These are phyloP conservation scores for Camellia japonica DNA, from an alignment of 148 eudicot species.

Conservation along the genomic window DNA sequence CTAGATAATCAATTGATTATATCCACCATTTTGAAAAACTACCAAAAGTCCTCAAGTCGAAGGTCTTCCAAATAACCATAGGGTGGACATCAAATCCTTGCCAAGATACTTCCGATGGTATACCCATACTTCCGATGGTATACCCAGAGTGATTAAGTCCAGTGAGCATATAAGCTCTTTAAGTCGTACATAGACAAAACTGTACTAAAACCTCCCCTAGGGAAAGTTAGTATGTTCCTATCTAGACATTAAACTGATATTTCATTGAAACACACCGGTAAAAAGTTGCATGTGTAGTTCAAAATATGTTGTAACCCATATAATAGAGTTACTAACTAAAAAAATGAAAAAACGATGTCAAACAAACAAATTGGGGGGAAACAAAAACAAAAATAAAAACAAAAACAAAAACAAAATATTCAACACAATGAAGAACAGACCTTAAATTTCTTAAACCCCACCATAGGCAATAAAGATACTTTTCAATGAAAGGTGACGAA, in stretches of 20 bases:
- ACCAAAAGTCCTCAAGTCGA: background rate
- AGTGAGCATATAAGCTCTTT: background rate
- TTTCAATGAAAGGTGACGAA: slow-evolving; percentile 48
- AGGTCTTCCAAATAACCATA: background rate
- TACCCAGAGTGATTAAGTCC: background rate
- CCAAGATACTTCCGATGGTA: background rate
- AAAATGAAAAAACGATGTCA: background rate
- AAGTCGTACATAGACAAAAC: background rate
- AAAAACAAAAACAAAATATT: background rate
- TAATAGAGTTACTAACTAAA: background rate
- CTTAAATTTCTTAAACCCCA: slow-evolving; percentile 87
- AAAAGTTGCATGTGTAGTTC: background rate
- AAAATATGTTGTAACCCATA: background rate
- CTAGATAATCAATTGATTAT: background rate
- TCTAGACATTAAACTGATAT: background rate
- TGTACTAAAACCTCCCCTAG: background rate
- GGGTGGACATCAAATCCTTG: background rate
- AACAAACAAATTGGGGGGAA: background rate
- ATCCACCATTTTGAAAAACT: background rate
- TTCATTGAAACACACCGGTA: background rate
- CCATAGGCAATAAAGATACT: slow-evolving; percentile 88
- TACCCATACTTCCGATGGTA: background rate
- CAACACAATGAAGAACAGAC: slow-evolving; percentile 26
- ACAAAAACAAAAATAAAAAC: background rate
- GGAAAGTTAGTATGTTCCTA: background rate